These are phyloP conservation scores for Apostasia shenzhenica DNA, from an alignment of 106 monocot species.

Conservation along the genomic window DNA sequence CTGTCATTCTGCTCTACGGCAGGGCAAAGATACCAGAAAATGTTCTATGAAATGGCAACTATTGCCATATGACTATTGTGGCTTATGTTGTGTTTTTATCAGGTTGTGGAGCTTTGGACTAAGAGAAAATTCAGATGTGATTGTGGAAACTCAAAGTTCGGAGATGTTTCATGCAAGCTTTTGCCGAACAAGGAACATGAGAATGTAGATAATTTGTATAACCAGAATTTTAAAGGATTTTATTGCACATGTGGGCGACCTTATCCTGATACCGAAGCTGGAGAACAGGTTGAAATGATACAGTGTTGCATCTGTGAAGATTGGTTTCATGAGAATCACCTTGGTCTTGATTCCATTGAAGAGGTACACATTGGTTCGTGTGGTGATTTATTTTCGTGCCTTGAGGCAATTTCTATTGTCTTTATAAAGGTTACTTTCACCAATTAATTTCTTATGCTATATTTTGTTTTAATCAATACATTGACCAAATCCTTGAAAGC, in stretches of 20 bases:
- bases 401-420: not conserved
- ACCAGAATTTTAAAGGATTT: slow-evolving; percentile 86
- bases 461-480: not conserved
- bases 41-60: not conserved
- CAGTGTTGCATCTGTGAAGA: slow-evolving; percentile 98
- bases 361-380: slow-evolving; percentile 32
- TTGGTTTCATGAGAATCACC: slow-evolving; percentile 95
- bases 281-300: slow-evolving; percentile 92
- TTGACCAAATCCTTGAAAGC: not conserved
- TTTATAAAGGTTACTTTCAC: not conserved
- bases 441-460: not conserved
- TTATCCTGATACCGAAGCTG: slow-evolving; percentile 86
- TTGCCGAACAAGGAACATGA: slow-evolving; percentile 55
- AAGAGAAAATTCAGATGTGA: slow-evolving; percentile 94
- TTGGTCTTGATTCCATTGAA: slow-evolving; percentile 61
- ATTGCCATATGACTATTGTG: not conserved
- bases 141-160: slow-evolving; percentile 97
- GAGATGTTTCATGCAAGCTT: slow-evolving; percentile 63
- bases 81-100: slow-evolving; percentile 3
- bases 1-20: not conserved
- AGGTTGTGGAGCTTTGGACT: slow-evolving; percentile 98
- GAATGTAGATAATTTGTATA: slow-evolving; percentile 73
- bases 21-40: not conserved
- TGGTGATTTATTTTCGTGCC: not conserved
- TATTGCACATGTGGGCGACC: slow-evolving; percentile 84